These are phyloP conservation scores for Penicillium goetzii DNA, from an alignment of 495 filamentous ascomycete genomes.

Conservation along the genomic window DNA sequence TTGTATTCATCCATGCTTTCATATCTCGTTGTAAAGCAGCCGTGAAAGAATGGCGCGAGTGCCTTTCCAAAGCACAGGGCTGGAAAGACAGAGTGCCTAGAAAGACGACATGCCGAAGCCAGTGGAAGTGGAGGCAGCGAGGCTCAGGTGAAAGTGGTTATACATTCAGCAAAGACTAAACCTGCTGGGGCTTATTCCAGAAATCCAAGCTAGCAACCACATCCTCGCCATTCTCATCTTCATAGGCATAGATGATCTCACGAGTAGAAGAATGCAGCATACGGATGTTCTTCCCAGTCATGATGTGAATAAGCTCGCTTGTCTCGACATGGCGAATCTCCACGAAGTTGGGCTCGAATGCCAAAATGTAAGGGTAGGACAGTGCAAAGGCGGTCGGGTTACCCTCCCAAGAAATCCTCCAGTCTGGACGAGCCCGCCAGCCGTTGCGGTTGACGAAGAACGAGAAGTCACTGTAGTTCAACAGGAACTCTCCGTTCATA, in stretches of 20 bases:
- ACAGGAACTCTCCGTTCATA: conserved; percentile 92
- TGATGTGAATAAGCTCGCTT: conserved; percentile 85
- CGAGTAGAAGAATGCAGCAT: conserved; percentile 96
- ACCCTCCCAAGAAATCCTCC: conserved; percentile 97
- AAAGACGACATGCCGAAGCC: not conserved
- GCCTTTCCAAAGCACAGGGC: not conserved
- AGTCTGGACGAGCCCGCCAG: conserved; percentile 93
- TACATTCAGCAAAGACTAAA: conserved; percentile 16
- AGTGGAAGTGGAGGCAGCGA: not conserved
- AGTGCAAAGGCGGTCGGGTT: conserved; percentile 88
- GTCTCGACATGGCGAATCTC: conserved; percentile 95
- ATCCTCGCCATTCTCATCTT: conserved; percentile 91
- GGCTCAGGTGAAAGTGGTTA: not conserved
- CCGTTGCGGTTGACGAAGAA: conserved; percentile 99
- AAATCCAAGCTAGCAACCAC: conserved; percentile 96
- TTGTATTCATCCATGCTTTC: not conserved
- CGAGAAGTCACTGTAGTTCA: conserved; percentile 97
- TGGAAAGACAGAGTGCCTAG: not conserved
- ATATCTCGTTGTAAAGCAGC: not conserved
- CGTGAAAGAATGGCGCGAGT: not conserved
- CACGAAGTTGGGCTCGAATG: conserved; percentile 98
- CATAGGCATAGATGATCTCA: conserved; percentile 97
- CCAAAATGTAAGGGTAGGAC: conserved; percentile 92
- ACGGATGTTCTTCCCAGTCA: conserved; percentile 91
- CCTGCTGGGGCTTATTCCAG: conserved; percentile 68